A percentile compares a stretch with the other conserved stretches of the same genome.
These are phyloP conservation scores for Chlamydomonas incerta DNA, from an alignment of 139 green algal genomes.

Conservation along the genomic window DNA sequence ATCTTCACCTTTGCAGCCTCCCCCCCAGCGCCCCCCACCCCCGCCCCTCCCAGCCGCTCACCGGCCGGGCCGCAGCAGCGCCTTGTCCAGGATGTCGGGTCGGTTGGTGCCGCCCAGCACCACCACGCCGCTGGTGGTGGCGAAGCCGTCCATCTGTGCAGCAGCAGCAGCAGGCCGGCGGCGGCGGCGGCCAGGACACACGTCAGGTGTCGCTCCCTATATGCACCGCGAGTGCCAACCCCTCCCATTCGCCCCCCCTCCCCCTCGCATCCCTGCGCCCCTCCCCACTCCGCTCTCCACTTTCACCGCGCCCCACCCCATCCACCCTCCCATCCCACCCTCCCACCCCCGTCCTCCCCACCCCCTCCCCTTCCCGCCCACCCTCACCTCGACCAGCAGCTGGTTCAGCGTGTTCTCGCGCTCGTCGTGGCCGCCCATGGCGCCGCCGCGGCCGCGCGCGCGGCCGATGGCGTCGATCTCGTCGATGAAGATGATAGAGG, in stretches of 20 bases:
- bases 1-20: neutral
- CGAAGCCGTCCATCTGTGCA: constrained; percentile 50
- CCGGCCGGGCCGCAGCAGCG: constrained; percentile 92
- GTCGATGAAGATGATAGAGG: constrained; percentile 99
- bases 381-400: constrained; percentile 97
- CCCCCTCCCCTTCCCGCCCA: constrained; percentile 13
- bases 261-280: too few species aligned
- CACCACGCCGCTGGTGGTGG: constrained; percentile 83
- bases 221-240: too few species aligned
- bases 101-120: constrained; percentile 98
- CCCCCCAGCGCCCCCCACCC: too few species aligned
- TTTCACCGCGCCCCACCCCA: neutral
- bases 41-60: neutral
- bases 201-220: too few species aligned
- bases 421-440: constrained; percentile 96
- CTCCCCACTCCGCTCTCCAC: too few species aligned
- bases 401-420: constrained; percentile 99
- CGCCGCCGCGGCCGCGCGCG: constrained; percentile 75
- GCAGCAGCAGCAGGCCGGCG: too few species aligned
- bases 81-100: constrained; percentile 98
- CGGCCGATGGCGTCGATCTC: constrained; percentile 95
- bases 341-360: neutral
- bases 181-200: too few species aligned
- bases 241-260: too few species aligned
- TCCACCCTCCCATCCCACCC: neutral